Conservation (phyloP, 2,329 filamentous ascomycete species). For the Calonectria montana region DNA sequence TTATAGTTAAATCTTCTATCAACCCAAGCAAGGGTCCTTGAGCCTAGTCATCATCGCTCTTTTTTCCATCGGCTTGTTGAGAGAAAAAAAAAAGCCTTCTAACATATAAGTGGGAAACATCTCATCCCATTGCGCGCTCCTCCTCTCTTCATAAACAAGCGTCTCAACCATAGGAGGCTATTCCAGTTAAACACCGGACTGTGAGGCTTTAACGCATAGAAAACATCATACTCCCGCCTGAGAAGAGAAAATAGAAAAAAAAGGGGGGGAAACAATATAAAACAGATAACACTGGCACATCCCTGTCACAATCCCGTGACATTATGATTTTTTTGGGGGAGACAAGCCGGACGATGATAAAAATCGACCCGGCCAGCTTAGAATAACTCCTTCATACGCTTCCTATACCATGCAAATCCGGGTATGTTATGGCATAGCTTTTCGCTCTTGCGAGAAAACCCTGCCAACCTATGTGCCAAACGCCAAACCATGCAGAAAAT, state of each 20-base stretch:
- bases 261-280: background rate
- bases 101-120: conserved; percentile 24
- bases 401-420: conserved; percentile 44
- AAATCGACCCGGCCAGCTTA: conserved; percentile 17
- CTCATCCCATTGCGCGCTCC: conserved; percentile 24
- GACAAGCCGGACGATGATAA: conserved; percentile 13
- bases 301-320: conserved; percentile 23
- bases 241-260: conserved; percentile 12
- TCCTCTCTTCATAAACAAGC: conserved; percentile 19
- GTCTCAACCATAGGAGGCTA: background rate
- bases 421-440: conserved; percentile 40
- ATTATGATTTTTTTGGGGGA: conserved; percentile 4
- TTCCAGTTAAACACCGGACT: background rate
- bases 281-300: conserved; percentile 13
- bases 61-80: conserved; percentile 31
- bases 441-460: conserved; percentile 30
- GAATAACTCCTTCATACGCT: conserved; percentile 38
- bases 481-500: conserved; percentile 44
- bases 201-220: background rate
- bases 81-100: conserved; percentile 32
- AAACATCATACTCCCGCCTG: background rate
- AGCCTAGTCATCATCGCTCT: conserved; percentile 28
- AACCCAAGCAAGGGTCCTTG: conserved; percentile 28
- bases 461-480: conserved; percentile 38
- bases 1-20: conserved; percentile 41